Evolutionary conservation across 2,329 filamentous ascomycete species (phyloP).

Genomic region (Byssochlamys sp.): DNA sequence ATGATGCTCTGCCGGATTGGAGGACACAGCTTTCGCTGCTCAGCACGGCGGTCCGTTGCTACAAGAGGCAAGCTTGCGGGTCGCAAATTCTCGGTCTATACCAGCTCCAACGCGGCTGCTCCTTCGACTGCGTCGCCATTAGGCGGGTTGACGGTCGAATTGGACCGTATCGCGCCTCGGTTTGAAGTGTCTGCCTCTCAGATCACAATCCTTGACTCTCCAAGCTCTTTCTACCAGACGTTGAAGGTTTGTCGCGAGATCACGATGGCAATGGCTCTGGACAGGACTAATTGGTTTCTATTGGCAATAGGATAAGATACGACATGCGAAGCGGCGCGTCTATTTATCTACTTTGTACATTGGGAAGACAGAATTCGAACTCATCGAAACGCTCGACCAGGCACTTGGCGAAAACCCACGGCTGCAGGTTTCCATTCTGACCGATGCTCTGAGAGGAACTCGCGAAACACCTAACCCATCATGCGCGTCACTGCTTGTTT

Average conservation of each 20-base stretch:
- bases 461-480: constrained; percentile 78
- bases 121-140: constrained; percentile 38
- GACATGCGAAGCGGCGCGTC: constrained; percentile 64
- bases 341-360: constrained; percentile 97
- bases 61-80: constrained; percentile 19
- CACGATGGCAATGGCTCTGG: constrained; percentile 4
- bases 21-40: constrained; percentile 28
- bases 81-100: constrained; percentile 31
- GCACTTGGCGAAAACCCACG: constrained; percentile 65
- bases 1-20: constrained; percentile 33
- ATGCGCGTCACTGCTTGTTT: constrained; percentile 76
- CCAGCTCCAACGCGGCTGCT: constrained; percentile 15
- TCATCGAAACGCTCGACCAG: constrained; percentile 68
- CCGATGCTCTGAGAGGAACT: constrained; percentile 82
- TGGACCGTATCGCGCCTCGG: constrained; percentile 82
- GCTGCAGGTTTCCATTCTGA: constrained; percentile 77
- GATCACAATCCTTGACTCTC: constrained; percentile 68
- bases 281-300: constrained; percentile 1
- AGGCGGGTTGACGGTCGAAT: constrained; percentile 56
- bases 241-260: constrained; percentile 56
- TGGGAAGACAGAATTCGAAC: constrained; percentile 80
- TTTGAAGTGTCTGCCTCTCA: constrained; percentile 77
- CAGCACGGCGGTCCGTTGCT: constrained; percentile 20
- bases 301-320: constrained; percentile 61
- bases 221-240: constrained; percentile 80